phyloP scores from a whole-genome alignment of 805 yeast genomes.

The Candida michaelii region DNA sequence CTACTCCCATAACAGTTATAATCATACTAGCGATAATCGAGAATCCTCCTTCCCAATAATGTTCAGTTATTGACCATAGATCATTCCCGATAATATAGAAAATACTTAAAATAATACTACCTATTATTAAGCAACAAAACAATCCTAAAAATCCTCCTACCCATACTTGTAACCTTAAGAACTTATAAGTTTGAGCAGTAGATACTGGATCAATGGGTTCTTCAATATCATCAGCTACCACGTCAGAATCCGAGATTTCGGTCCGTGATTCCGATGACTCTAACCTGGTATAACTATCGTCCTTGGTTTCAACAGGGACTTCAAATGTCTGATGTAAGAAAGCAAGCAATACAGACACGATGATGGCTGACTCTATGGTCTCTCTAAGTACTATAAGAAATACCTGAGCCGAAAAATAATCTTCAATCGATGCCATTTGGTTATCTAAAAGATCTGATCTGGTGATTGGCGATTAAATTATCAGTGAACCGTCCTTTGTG shows the following conservation, averaged over 20 bases:
- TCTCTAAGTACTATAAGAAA: conserved; percentile 74
- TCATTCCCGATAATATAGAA: conserved; percentile 45
- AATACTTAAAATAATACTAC: conserved; percentile 36
- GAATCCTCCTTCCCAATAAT: conserved; percentile 49
- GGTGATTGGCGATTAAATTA: too few species aligned
- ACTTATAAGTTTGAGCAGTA: conserved; percentile 13
- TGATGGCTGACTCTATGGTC: conserved; percentile 73
- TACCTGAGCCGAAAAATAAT: conserved; percentile 67
- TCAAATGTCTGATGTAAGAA: conserved; percentile 59
- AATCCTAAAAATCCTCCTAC: conserved; percentile 43
- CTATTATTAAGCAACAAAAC: conserved; percentile 38
- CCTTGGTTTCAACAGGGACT: conserved; percentile 2
- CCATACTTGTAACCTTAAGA: conserved; percentile 43
- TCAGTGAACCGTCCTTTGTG: too few species aligned
- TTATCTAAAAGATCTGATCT: not conserved
- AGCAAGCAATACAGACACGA: conserved; percentile 69
- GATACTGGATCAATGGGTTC: not conserved
- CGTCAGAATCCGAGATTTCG: not conserved
- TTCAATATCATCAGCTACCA: not conserved
- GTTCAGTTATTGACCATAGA: conserved; percentile 46
- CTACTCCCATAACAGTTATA: conserved; percentile 47
- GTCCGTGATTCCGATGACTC: not conserved
- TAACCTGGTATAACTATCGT: not conserved
- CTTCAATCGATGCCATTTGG: conserved; percentile 16
- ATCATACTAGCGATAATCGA: conserved; percentile 45